Evolutionary conservation across 163 green algal species (phyloP), one percentile per base, ranked within the genome.

Genomic region (Prototheca wickerhamii): DNA sequence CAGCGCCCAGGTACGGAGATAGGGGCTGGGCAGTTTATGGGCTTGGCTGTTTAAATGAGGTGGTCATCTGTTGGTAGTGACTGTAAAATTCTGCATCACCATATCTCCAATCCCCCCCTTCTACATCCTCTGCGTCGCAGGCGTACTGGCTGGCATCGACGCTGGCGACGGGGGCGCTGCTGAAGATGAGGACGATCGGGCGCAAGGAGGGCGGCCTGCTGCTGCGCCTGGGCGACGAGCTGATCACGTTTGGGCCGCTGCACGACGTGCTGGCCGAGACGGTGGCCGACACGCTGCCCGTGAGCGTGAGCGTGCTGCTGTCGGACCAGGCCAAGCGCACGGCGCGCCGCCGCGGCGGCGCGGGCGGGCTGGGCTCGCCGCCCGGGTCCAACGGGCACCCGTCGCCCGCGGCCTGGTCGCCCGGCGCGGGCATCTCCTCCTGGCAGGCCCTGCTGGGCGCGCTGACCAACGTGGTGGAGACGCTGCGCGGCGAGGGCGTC

Each of bases 401-500:
- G 37, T 10, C 37, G 10, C 37, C 37, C 37, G 10, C 37, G 37
- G 37, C 30, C 21, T 50, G 55, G 18, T 61, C 30, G 21, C 21
- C 17, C 33, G 32, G 23, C 53, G 53, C 53, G 12, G 2, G 37
- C 37, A 15, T 15, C 15, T 15, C 10, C 10, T 44, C 90, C 49
- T 98, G 92, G 92, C 68, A 61, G 32, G 82, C 83, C 64, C 95
- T 99, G 65, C 86, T 99, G 61, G 70, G 72, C 30, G 76, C 80
- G 33, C 85, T 99, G 55, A 84, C 93, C 62, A 50, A 44, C 23
- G 76, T 97, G 69, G 82, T 98, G 58, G 68, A 60, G 17, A 86
- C 76, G 32, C 71, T 98, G 49, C 82, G 81, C 64, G 76, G 74
- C 54, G 91, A 89, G 76, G 37, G 90, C 58, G 89, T 98, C 61